Percentiles rank a stretch among this genome's conserved stretches.
Conservation (phyloP, 345 rosid genomes). For the Litchi chinensis region DNA sequence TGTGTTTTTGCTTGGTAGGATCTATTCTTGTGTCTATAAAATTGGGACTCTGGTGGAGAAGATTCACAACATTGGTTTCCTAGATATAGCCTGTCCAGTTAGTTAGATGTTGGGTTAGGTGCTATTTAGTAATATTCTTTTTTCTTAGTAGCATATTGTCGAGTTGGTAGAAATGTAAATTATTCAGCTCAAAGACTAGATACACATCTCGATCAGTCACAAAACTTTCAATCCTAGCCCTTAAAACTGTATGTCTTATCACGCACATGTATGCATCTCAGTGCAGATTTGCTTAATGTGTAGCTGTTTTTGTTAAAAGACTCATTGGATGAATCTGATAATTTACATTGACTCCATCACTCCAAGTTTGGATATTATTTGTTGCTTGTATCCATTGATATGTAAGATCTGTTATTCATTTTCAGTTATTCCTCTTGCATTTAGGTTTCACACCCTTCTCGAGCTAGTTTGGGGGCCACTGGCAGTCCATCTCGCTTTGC, state of each 20-base stretch:
- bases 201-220: neutral
- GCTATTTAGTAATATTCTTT: neutral
- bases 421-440: constrained; percentile 12
- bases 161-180: neutral
- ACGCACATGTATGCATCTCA: neutral
- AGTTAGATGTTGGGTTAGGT: neutral
- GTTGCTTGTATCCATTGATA: constrained; percentile 2
- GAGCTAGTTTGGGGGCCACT: constrained; percentile 47
- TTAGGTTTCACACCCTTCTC: constrained; percentile 60
- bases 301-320: neutral
- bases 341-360: neutral
- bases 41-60: neutral
- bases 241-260: neutral
- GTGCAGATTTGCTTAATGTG: neutral
- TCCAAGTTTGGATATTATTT: neutral
- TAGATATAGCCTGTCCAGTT: neutral
- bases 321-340: neutral
- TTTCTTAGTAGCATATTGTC: neutral
- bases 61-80: neutral
- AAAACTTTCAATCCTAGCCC: neutral
- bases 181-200: neutral
- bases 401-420: constrained; percentile 4
- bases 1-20: neutral
- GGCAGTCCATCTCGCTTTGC: constrained; percentile 84
- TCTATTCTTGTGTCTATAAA: neutral